phyloP scores from a whole-genome alignment of 257 asterid genomes.

The Ballota nigra region DNA sequence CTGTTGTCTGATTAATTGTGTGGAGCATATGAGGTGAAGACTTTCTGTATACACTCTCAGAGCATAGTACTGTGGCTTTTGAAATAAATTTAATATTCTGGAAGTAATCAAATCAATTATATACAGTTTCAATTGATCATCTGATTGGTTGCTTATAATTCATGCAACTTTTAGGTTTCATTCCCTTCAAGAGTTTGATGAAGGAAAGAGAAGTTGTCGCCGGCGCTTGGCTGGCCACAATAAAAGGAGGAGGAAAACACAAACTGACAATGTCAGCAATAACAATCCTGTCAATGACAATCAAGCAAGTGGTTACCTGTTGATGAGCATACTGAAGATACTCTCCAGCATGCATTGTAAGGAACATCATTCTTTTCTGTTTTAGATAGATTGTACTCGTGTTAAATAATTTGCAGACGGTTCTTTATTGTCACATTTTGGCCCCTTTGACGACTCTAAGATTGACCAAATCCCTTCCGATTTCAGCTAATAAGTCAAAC shows the following conservation, averaged over 20 bases:
- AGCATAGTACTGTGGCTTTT: background rate
- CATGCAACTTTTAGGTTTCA: conserved; percentile 57
- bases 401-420: background rate
- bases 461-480: conserved; percentile 22
- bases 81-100: background rate
- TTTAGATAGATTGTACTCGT: conserved; percentile 2
- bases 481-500: conserved; percentile 52
- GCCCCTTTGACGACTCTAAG: conserved; percentile 4
- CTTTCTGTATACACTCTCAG: background rate
- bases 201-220: conserved; percentile 81
- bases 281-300: conserved; percentile 42
- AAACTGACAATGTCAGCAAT: conserved; percentile 41
- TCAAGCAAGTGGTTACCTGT: conserved; percentile 57
- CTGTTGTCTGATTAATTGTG: too few relatives aligned
- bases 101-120: background rate
- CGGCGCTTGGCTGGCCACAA: conserved; percentile 81
- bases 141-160: background rate
- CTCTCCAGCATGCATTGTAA: conserved; percentile 78
- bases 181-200: conserved; percentile 80
- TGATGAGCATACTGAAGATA: conserved; percentile 67
- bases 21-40: background rate
- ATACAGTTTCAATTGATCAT: background rate
- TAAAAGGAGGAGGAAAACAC: conserved; percentile 79
- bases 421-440: conserved; percentile 11
- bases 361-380: conserved; percentile 24